Base-by-base conservation (phyloP, 2,329 filamentous ascomycete species). In the Exophiala lecanii-corni region DNA sequence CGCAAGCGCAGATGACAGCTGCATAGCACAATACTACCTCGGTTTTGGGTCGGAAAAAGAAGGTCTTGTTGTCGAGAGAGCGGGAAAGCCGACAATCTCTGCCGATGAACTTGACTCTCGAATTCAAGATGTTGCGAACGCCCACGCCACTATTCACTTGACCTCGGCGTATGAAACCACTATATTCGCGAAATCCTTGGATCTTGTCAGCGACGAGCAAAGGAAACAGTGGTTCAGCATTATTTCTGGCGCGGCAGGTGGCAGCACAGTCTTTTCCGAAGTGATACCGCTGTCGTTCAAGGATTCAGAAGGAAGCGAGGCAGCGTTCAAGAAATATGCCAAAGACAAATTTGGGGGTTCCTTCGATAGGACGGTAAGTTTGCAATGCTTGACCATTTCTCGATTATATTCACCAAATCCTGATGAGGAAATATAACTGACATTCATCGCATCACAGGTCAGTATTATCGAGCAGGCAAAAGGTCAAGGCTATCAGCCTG, bases 171-270 rank as follows among this genome's bases (percentile, higher is more conserved):
- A 44, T 20, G 51, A 55, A 20, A 54, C 53, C 12, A 50, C 45
- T n/a, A 44, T 42, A n/a, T 55, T 55, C 36, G 53, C 53, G 19
- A 39, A 45, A 28, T 49, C 53, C 9, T 39, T 54, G 17, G 51
- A 54, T 30, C 38, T 54, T 12, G 49, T 49, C 40, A 39, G 43
- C 9, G 40, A 44, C 3, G 41, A 53, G 39, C 54, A 56, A 34
- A 45, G 44, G 32, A 44, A 50, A 17, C 53, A 48, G 38, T 55
- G 54, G 50, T 55, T 51, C 35, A 51, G 38, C 32, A 45, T 56
- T 33, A 56, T 56, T 34, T 39, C 54, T 15, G 54, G 54, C 19
- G 54, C 54, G 10, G 54, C 54, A 9, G 54, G 54, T 35, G 54
- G 47, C 17, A 51, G 43, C 41, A 51, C 51, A 30, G 43, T 55